Conservation (phyloP, 2,329 filamentous ascomycete genomes). For the Nigrospora oryzae region DNA sequence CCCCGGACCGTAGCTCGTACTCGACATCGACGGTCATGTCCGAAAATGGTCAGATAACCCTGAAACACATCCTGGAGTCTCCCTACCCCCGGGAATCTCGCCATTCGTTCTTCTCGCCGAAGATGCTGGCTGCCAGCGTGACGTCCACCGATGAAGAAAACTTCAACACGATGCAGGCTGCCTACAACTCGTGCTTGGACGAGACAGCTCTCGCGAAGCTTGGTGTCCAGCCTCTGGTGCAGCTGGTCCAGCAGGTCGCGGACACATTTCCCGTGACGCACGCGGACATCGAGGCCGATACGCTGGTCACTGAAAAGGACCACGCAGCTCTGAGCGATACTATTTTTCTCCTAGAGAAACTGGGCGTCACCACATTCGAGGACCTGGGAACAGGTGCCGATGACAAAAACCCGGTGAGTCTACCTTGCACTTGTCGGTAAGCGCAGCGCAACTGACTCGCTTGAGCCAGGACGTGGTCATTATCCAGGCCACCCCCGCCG, state of each 20-base stretch:
- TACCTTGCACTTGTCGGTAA: not conserved
- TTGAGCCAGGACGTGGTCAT: conserved; percentile 20
- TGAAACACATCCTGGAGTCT: conserved; percentile 56
- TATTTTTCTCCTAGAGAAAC: conserved; percentile 34
- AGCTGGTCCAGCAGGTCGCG: conserved; percentile 45
- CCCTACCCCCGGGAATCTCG: conserved; percentile 37
- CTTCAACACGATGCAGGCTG: conserved; percentile 56
- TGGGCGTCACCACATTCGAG: conserved; percentile 32
- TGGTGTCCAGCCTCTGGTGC: conserved; percentile 46
- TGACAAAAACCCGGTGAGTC: conserved; percentile 28
- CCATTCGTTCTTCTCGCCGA: conserved; percentile 41
- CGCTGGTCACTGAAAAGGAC: conserved; percentile 14
- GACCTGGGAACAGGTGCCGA: conserved; percentile 28
- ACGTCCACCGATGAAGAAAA: conserved; percentile 48
- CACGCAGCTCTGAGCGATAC: conserved; percentile 32
- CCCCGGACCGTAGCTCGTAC: conserved; percentile 51
- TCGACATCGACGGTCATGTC: conserved; percentile 54
- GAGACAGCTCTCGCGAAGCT: conserved; percentile 44
- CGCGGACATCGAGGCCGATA: conserved; percentile 10
- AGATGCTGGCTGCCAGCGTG: conserved; percentile 22
- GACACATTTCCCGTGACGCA: conserved; percentile 30
- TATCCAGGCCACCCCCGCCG: conserved; percentile 31
- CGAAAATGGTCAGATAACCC: conserved; percentile 48
- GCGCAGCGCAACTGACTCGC: not conserved
- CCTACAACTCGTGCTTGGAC: conserved; percentile 59